Conservation (phyloP, 2,329 filamentous ascomycete species). For the Coniochaeta ligniaria region DNA sequence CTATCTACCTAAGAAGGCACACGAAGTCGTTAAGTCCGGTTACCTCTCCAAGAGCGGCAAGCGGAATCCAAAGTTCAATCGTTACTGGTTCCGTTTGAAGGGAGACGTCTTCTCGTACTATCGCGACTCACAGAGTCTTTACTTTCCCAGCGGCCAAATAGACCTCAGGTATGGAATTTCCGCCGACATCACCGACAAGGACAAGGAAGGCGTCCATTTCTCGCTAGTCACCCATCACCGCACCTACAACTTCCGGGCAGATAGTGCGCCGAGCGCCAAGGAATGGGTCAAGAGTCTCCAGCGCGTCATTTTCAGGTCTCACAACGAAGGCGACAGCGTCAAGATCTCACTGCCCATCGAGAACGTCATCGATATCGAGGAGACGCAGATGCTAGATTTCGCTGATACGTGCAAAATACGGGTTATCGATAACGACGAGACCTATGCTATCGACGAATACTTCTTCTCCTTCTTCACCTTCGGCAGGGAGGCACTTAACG, state of each 20-base stretch:
- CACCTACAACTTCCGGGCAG: slow-evolving; percentile 81
- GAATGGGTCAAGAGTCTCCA: slow-evolving; percentile 96
- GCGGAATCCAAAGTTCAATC: slow-evolving; percentile 77
- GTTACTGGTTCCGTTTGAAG: slow-evolving; percentile 91
- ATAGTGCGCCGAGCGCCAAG: slow-evolving; percentile 79
- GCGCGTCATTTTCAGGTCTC: slow-evolving; percentile 89
- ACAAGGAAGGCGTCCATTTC: slow-evolving; percentile 72
- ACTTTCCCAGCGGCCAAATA: slow-evolving; percentile 87
- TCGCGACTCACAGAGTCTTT: slow-evolving; percentile 72
- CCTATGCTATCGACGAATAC: slow-evolving; percentile 94
- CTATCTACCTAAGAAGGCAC: slow-evolving; percentile 87
- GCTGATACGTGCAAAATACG: slow-evolving; percentile 91
- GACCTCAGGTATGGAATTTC: slow-evolving; percentile 89
- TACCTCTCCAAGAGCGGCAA: slow-evolving; percentile 84
- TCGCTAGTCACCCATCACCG: slow-evolving; percentile 74
- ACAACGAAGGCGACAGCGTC: slow-evolving; percentile 94
- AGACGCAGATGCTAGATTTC: slow-evolving; percentile 83
- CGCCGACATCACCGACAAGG: slow-evolving; percentile 68
- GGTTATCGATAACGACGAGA: slow-evolving; percentile 89
- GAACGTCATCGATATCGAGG: slow-evolving; percentile 88
- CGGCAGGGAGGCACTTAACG: slow-evolving; percentile 73
- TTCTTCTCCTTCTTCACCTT: slow-evolving; percentile 94
- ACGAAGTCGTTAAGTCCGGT: slow-evolving; percentile 75
- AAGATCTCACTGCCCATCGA: slow-evolving; percentile 88
- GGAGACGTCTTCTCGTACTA: slow-evolving; percentile 91